Base-by-base conservation (phyloP, 83 land plant genomes). In the Diphasiastrum complanatum region DNA sequence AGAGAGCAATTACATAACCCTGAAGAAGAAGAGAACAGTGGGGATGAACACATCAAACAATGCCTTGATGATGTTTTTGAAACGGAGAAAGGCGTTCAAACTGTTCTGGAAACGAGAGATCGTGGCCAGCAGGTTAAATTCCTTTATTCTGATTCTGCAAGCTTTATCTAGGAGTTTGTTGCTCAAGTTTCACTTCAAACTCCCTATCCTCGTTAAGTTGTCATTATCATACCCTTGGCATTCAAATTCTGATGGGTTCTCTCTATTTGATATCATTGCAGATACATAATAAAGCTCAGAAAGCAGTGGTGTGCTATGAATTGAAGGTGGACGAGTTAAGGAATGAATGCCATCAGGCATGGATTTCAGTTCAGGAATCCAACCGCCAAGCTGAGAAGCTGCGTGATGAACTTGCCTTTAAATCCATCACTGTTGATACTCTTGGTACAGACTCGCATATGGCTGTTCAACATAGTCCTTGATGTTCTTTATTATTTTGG, bases 341-440 rank as follows among this genome's bases (percentile, higher is more conserved):
- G 46, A 77, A 66, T 67, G 95, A 88, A 47, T 85, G 87, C 57
- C 79, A 78, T 68, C 83, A 92, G 75, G 87, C 95, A 23, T 81
- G 80, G 81, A 71, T 64, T 24, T 79, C 90, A 26, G 61, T 85
- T 50, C 71, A 88, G 27, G 85, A 88, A 31, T 75, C 91, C 19
- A 85, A 85, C 59, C 81, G 83, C 45, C 81, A 85, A 67, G 64
- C 77, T 58, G 91, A 89, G 67, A 85, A 72, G 68, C 80, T 92
- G 26, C 85, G 79, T n/a, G 80, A 77, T 71, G 98, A 92, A 69
- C 85, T 92, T 5, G 79, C 79, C 80, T 85, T 85, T 47, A 88
- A 87, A 57, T 92, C 95, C n/a, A 72, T 92, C 71, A 86, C 84
- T 72, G 95, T 88, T 52, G 96, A 93, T 31, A 82, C 98, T 27